Conservation (phyloP, 192 early-diverging fungal species). For the Thamnidium elegans region DNA sequence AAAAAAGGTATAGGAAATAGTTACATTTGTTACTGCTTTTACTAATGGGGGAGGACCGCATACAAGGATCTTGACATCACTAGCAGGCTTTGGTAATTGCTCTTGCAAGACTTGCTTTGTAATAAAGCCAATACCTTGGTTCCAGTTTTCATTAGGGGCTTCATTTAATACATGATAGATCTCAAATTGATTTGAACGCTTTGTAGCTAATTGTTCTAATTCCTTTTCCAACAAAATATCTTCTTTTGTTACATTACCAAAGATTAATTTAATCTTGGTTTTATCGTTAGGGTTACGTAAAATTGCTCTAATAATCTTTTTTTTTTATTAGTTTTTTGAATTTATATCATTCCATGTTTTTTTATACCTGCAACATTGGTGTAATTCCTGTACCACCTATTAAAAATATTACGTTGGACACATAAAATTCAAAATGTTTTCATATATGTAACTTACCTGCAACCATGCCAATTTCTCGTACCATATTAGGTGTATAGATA, state of each 20-base stretch:
- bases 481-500: slow-evolving; percentile 60
- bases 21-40: slow-evolving; percentile 48
- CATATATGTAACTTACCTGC: slow-evolving; percentile 36
- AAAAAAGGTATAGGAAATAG: not conserved
- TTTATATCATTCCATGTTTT: not conserved
- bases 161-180: slow-evolving; percentile 68
- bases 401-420: not conserved
- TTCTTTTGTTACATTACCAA: slow-evolving; percentile 63
- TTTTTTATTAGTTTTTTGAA: slow-evolving; percentile 9
- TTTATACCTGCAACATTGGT: slow-evolving; percentile 48
- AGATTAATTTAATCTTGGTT: slow-evolving; percentile 70
- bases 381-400: slow-evolving; percentile 73
- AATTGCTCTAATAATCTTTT: slow-evolving; percentile 57
- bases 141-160: slow-evolving; percentile 61
- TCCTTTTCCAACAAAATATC: slow-evolving; percentile 67
- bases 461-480: slow-evolving; percentile 62
- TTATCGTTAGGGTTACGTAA: slow-evolving; percentile 56
- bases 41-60: slow-evolving; percentile 68
- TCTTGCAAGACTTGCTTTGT: slow-evolving; percentile 66
- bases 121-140: slow-evolving; percentile 70
- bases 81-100: slow-evolving; percentile 57
- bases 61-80: slow-evolving; percentile 50
- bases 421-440: not conserved
- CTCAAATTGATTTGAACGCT: slow-evolving; percentile 60
- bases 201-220: slow-evolving; percentile 51